These are phyloP conservation scores for Plasmodium sp. DNA, from an alignment of 169 alveolate species.

Conservation along the genomic window DNA sequence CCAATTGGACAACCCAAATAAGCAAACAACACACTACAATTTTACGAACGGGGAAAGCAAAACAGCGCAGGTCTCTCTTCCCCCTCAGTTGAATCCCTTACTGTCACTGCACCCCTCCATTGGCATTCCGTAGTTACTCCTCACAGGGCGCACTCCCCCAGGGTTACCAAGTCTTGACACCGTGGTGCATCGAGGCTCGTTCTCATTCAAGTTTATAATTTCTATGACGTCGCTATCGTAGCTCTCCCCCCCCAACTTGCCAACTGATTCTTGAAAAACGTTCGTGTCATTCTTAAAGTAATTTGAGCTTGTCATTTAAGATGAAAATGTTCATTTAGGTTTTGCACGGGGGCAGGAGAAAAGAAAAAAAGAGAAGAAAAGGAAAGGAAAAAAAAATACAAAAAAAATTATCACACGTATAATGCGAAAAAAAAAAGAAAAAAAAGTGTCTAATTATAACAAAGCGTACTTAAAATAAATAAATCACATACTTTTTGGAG, in stretches of 20 bases:
- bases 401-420: background rate
- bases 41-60: background rate
- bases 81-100: background rate
- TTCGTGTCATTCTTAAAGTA: constrained; percentile 44
- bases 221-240: constrained; percentile 59
- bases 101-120: constrained; percentile 31
- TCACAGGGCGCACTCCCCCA: background rate
- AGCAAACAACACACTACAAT: background rate
- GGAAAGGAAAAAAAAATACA: background rate
- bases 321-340: constrained; percentile 14
- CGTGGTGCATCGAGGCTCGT: background rate
- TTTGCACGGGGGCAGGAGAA: background rate
- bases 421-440: background rate
- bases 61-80: background rate
- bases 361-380: background rate
- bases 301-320: constrained; percentile 69
- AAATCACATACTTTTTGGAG: background rate
- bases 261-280: background rate
- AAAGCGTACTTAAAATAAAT: background rate
- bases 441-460: background rate
- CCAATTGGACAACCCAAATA: background rate
- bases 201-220: constrained; percentile 47
- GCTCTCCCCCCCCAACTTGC: background rate
- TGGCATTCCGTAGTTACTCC: background rate
- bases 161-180: background rate